A percentile compares a stretch with the other conserved stretches of the same genome.
phyloP scores from a whole-genome alignment of 2,329 filamentous ascomycete species.

The Ceratocystis eucalypticola region DNA sequence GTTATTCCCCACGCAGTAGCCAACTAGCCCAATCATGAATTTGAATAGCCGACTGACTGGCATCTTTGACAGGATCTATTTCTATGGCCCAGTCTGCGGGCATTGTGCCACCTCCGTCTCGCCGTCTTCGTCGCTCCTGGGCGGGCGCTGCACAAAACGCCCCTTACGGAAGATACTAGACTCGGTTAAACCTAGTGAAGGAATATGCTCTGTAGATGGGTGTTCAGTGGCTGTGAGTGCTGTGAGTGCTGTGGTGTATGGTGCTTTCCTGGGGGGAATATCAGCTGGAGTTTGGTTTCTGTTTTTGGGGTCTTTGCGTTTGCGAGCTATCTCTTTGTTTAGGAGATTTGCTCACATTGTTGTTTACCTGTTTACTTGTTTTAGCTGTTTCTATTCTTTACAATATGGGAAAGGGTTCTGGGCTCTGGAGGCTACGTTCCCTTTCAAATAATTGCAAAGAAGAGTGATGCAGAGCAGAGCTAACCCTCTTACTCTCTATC shows the following conservation, averaged over 20 bases:
- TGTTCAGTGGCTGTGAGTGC: not conserved
- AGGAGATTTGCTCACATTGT: conserved; percentile 1
- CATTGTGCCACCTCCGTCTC: conserved; percentile 10
- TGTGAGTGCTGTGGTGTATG: not conserved
- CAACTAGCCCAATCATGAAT: not conserved
- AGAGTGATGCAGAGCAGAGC: not conserved
- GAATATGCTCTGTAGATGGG: not conserved
- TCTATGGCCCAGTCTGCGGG: conserved; percentile 19
- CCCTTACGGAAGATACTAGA: not conserved
- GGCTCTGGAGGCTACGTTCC: not conserved
- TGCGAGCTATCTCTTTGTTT: conserved; percentile 20
- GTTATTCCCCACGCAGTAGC: conserved; percentile 22
- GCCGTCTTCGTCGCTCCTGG: conserved; percentile 18
- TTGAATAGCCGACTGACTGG: conserved; percentile 22
- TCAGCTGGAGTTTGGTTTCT: conserved; percentile 14
- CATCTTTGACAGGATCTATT: conserved; percentile 20
- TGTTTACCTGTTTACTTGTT: conserved; percentile 10
- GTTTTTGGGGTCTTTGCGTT: not conserved
- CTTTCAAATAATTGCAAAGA: conserved; percentile 1
- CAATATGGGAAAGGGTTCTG: not conserved
- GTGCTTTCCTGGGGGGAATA: not conserved
- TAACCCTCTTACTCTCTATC: not conserved
- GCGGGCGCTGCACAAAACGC: not conserved
- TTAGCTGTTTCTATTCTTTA: conserved; percentile 13
- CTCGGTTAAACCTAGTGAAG: not conserved